Percentiles rank a stretch among this genome's conserved stretches.
phyloP scores from a whole-genome alignment of 768 basidiomycete species.

The Coprinopsis marcescibilis region DNA sequence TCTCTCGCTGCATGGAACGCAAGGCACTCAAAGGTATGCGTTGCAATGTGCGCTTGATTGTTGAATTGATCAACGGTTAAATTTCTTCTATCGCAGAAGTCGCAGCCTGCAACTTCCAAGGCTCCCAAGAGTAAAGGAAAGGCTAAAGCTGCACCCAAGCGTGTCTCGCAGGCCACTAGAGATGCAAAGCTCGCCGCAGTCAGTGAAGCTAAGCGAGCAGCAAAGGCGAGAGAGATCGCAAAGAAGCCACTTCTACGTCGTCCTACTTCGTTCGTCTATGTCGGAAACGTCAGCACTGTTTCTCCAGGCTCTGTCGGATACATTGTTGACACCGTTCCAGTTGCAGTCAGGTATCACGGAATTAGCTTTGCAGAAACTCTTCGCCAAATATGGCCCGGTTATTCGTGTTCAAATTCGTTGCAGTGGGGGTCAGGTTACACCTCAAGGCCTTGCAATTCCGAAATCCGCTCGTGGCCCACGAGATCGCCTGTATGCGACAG shows the following conservation, averaged over 20 bases:
- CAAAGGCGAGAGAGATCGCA: conserved; percentile 20
- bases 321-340: conserved; percentile 17
- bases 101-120: conserved; percentile 5
- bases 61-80: too few species aligned
- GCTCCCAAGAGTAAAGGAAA: conserved; percentile 4
- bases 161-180: background rate
- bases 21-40: too few species aligned
- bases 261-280: conserved; percentile 35
- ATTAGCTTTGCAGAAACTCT: conserved; percentile 25
- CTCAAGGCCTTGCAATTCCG: conserved; percentile 19
- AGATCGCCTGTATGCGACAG: conserved; percentile 46
- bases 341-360: conserved; percentile 30
- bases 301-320: background rate
- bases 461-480: conserved; percentile 16
- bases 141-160: background rate
- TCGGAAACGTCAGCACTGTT: conserved; percentile 51
- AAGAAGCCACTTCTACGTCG: conserved; percentile 15
- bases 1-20: too few species aligned
- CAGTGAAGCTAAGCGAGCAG: background rate
- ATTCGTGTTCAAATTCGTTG: conserved; percentile 30
- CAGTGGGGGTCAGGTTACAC: conserved; percentile 34
- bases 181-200: background rate
- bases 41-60: too few species aligned
- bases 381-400: conserved; percentile 30
- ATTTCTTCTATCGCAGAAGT: too few species aligned